phyloP scores from a whole-genome alignment of 1,284 basidiomycete species.

The Pholiota adiposa region DNA sequence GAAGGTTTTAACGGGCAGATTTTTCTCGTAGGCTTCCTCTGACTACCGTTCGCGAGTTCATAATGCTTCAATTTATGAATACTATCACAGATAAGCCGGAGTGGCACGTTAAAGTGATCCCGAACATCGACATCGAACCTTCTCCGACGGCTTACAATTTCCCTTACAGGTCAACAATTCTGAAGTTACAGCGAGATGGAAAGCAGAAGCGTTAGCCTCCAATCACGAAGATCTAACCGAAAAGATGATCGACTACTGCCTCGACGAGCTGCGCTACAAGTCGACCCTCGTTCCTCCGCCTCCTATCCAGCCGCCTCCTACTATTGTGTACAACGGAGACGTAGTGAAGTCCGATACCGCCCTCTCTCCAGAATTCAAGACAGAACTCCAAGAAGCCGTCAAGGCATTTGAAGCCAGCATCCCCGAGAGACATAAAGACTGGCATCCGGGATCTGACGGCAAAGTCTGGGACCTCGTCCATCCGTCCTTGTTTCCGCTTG shows the following conservation, averaged over 20 bases:
- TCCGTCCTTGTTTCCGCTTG: slow-evolving; percentile 46
- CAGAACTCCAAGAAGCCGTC: slow-evolving; percentile 29
- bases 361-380: slow-evolving; percentile 24
- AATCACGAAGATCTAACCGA: slow-evolving; percentile 17
- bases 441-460: slow-evolving; percentile 49
- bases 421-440: slow-evolving; percentile 43
- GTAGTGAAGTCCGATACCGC: slow-evolving; percentile 35
- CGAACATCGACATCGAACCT: not conserved
- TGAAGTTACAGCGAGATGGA: slow-evolving; percentile 26
- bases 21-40: slow-evolving; percentile 18
- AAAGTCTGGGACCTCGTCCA: slow-evolving; percentile 50
- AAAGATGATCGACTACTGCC: slow-evolving; percentile 25
- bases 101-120: slow-evolving; percentile 29
- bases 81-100: slow-evolving; percentile 29
- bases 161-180: slow-evolving; percentile 18
- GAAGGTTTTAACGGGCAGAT: too few relatives aligned
- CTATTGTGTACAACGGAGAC: slow-evolving; percentile 30
- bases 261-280: slow-evolving; percentile 27
- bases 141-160: not conserved
- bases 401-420: slow-evolving; percentile 38
- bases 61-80: slow-evolving; percentile 33
- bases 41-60: slow-evolving; percentile 29
- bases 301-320: slow-evolving; percentile 3
- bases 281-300: slow-evolving; percentile 15
- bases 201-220: slow-evolving; percentile 20